Conservation (phyloP, 805 yeast species). For the Nakazawaea anatomiae region DNA sequence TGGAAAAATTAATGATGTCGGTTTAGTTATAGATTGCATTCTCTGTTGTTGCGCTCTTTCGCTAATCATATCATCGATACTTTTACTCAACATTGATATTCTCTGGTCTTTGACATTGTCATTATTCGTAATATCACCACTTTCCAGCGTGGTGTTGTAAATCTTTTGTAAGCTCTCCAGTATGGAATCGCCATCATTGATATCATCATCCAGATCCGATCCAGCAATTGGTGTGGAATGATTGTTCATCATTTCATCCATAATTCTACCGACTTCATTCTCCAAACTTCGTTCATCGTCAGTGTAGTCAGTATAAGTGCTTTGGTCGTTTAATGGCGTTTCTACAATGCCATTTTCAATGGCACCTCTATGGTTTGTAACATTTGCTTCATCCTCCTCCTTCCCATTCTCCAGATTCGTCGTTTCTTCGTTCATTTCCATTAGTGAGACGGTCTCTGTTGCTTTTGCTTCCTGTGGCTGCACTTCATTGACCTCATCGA, state of each 20-base stretch:
- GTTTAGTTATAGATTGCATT: conserved; percentile 13
- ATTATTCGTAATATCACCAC: background rate
- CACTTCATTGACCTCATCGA: conserved; percentile 7
- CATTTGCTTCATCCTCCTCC: no score
- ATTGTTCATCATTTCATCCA: background rate
- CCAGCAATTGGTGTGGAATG: conserved; percentile 9
- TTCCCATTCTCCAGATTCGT: no score
- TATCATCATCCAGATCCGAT: background rate
- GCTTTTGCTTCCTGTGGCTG: conserved; percentile 12
- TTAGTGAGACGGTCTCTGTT: no score
- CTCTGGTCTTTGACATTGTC: conserved; percentile 2
- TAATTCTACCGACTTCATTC: background rate
- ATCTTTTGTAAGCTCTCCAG: conserved; percentile 15
- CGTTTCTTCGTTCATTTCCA: no score
- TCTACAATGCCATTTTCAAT: background rate
- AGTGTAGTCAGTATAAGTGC: background rate
- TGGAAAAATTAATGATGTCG: conserved; percentile 7
- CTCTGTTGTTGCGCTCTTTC: conserved; percentile 18
- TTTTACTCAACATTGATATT: conserved; percentile 6
- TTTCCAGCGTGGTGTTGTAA: background rate
- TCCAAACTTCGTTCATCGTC: background rate
- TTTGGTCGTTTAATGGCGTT: background rate
- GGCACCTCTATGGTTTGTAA: background rate
- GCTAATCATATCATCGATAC: conserved; percentile 7
- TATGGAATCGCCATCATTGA: conserved; percentile 6